Conservation (phyloP, 1,284 basidiomycete genomes). For the Grifola frondosa region DNA sequence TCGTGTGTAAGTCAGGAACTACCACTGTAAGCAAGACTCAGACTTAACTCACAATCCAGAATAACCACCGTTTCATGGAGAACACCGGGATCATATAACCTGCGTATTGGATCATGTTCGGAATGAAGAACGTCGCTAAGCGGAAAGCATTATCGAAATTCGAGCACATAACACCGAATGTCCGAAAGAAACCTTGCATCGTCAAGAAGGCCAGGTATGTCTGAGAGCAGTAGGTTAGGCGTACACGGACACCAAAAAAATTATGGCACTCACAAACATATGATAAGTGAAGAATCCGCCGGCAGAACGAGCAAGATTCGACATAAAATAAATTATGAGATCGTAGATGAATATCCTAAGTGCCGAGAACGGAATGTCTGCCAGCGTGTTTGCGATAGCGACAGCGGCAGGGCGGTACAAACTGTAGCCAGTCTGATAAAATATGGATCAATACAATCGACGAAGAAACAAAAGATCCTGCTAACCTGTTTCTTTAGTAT, state of each 20-base stretch:
- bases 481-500: conserved; percentile 61
- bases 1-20: background rate
- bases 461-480: no score
- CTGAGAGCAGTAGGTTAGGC: conserved; percentile 6
- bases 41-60: conserved; percentile 67
- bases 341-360: conserved; percentile 63
- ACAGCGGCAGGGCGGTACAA: conserved; percentile 81
- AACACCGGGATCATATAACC: conserved; percentile 76
- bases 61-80: conserved; percentile 86
- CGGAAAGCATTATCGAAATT: conserved; percentile 69
- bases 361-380: conserved; percentile 77
- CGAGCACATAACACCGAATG: conserved; percentile 62
- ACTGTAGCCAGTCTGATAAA: conserved; percentile 67
- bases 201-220: conserved; percentile 57
- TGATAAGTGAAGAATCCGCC: conserved; percentile 76
- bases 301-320: conserved; percentile 57
- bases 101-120: conserved; percentile 63
- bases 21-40: background rate
- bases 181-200: conserved; percentile 78
- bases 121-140: conserved; percentile 59
- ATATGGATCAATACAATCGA: background rate
- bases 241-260: background rate
- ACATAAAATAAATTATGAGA: conserved; percentile 77
- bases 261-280: conserved; percentile 41
- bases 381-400: conserved; percentile 70